Evolutionary conservation across 331 rosid genomes (phyloP).

Genomic region (Pyracantha coccinea): DNA sequence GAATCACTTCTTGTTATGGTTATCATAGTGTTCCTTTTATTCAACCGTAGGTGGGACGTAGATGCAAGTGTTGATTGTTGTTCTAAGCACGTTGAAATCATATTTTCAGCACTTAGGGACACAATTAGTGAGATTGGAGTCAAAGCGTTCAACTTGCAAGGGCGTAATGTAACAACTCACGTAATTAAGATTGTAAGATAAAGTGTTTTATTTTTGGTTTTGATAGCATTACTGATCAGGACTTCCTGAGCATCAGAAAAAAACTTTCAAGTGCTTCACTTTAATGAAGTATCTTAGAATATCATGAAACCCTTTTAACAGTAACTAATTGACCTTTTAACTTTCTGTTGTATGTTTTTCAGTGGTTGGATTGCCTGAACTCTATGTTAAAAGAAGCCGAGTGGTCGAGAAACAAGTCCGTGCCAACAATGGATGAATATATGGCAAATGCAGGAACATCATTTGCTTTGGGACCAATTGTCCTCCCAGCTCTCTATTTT

Average conservation of each 20-base stretch:
- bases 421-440: slow-evolving; percentile 63
- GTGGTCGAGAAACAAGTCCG: slow-evolving; percentile 44
- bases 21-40: no score
- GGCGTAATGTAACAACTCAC: slow-evolving; percentile 37
- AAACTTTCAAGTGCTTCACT: not conserved
- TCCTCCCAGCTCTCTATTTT: slow-evolving; percentile 69
- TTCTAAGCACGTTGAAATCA: slow-evolving; percentile 62
- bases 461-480: slow-evolving; percentile 72
- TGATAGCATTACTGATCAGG: not conserved
- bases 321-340: not conserved
- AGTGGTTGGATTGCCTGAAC: slow-evolving; percentile 71
- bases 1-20: no score
- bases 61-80: slow-evolving; percentile 38
- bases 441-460: slow-evolving; percentile 55
- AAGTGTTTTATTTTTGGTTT: slow-evolving; percentile 5
- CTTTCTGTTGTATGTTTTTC: slow-evolving; percentile 5
- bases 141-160: slow-evolving; percentile 48
- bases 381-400: slow-evolving; percentile 73
- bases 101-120: slow-evolving; percentile 51
- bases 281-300: not conserved
- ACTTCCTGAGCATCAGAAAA: not conserved
- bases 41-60: slow-evolving; percentile 64
- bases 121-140: slow-evolving; percentile 59
- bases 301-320: not conserved
- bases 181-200: slow-evolving; percentile 56